phyloP scores from a whole-genome alignment of 345 rosid genomes.

The Lepidium aucheri region DNA sequence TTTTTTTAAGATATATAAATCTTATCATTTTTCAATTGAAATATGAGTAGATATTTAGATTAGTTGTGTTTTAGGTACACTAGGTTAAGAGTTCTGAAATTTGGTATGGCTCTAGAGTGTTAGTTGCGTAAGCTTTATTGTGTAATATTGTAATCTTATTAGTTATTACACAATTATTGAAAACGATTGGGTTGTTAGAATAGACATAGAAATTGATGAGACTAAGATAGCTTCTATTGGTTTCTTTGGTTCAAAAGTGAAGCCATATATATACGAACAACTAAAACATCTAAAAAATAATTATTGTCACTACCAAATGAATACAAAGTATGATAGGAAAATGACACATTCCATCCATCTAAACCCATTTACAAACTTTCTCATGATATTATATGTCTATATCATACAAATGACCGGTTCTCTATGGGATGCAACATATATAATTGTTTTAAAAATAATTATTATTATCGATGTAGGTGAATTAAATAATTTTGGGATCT shows the following conservation, averaged over 20 bases:
- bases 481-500: constrained; percentile 1
- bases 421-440: neutral
- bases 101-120: neutral
- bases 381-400: constrained; percentile 26
- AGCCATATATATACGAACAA: too few species aligned
- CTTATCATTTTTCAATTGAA: neutral
- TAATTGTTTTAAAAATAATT: neutral
- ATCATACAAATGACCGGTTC: constrained; percentile 13
- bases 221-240: neutral
- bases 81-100: neutral
- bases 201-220: constrained; percentile 3
- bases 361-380: constrained; percentile 4
- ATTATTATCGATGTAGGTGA: neutral
- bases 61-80: neutral
- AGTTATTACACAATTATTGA: neutral
- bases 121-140: neutral
- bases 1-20: neutral
- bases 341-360: constrained; percentile 14
- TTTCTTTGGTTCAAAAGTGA: neutral
- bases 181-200: neutral
- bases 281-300: constrained; percentile 4
- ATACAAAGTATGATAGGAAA: constrained; percentile 17
- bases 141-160: neutral
- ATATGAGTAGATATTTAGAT: neutral
- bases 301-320: neutral